phyloP scores from a whole-genome alignment of 345 rosid genomes.

The Salix udensis region DNA sequence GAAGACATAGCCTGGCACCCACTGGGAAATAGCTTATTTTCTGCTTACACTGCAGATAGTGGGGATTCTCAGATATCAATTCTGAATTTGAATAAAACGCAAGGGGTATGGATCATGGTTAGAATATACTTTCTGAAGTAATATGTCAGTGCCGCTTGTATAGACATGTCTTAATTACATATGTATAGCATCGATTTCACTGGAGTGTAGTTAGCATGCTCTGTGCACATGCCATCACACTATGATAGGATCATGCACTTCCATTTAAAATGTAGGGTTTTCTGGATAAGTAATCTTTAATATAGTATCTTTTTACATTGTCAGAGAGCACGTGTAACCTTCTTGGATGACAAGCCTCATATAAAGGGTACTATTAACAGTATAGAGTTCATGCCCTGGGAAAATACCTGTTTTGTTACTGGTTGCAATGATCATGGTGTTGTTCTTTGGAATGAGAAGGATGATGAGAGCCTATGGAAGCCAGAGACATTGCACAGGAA shows the following conservation, averaged over 20 bases:
- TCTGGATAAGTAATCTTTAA: neutral
- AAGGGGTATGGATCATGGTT: slow-evolving; percentile 48
- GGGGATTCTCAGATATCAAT: slow-evolving; percentile 85
- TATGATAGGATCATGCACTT: neutral
- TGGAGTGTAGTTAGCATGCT: neutral
- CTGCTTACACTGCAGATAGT: slow-evolving; percentile 65
- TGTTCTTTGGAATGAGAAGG: slow-evolving; percentile 70
- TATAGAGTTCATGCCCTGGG: slow-evolving; percentile 84
- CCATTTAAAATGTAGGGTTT: neutral
- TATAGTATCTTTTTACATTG: slow-evolving; percentile 13
- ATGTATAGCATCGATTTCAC: slow-evolving; percentile 1
- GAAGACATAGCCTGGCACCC: slow-evolving; percentile 98
- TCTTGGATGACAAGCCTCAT: slow-evolving; percentile 76
- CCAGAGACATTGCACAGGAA: slow-evolving; percentile 65
- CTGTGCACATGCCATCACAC: neutral
- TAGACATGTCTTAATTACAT: neutral
- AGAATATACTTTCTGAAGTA: neutral
- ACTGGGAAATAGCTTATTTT: slow-evolving; percentile 60
- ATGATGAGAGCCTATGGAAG: slow-evolving; percentile 63
- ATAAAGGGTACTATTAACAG: slow-evolving; percentile 77
- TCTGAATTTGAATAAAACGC: slow-evolving; percentile 59
- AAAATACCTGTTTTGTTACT: slow-evolving; percentile 60
- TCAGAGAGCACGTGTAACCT: slow-evolving; percentile 57
- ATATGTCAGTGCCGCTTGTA: neutral
- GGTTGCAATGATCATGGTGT: slow-evolving; percentile 92